Conservation (phyloP, 805 yeast species). For the Yarrowia alimentaria region DNA sequence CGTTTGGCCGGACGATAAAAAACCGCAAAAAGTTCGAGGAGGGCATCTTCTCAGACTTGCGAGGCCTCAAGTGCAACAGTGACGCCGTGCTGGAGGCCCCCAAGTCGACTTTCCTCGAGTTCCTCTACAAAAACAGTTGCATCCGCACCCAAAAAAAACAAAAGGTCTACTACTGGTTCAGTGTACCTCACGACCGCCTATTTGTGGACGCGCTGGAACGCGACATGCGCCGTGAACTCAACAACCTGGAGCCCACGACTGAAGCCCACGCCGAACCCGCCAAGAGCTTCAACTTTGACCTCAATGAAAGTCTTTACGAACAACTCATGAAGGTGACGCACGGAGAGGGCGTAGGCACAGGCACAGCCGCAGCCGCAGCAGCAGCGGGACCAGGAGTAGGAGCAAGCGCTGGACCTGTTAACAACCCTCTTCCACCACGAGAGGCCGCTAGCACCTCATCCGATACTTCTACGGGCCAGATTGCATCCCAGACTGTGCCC, state of each 20-base stretch:
- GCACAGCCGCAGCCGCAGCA: background rate
- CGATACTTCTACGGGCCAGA: background rate
- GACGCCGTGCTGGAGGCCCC: constrained; percentile 89
- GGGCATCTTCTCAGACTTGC: constrained; percentile 87
- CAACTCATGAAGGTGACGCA: constrained; percentile 35
- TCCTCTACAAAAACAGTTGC: constrained; percentile 81
- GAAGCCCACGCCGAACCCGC: constrained; percentile 75
- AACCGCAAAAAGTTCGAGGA: constrained; percentile 96
- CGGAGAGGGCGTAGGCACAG: background rate
- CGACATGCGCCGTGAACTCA: constrained; percentile 74
- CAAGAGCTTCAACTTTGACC: constrained; percentile 65
- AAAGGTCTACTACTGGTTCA: constrained; percentile 94
- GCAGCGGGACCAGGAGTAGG: background rate
- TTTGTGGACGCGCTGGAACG: constrained; percentile 93
- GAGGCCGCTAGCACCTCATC: background rate
- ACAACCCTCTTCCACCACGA: no score
- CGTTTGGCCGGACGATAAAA: constrained; percentile 78
- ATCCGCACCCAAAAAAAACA: constrained; percentile 94
- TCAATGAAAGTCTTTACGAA: constrained; percentile 39
- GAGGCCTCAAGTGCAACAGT: constrained; percentile 74
- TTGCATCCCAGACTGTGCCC: constrained; percentile 6
- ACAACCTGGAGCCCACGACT: constrained; percentile 66
- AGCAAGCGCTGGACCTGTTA: no score
- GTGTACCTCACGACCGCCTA: constrained; percentile 88
- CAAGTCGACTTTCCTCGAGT: constrained; percentile 76